Percentiles rank a stretch among this genome's conserved stretches.
These are phyloP conservation scores for Rubia peregrina DNA, from an alignment of 305 asterid genomes.

Conservation along the genomic window DNA sequence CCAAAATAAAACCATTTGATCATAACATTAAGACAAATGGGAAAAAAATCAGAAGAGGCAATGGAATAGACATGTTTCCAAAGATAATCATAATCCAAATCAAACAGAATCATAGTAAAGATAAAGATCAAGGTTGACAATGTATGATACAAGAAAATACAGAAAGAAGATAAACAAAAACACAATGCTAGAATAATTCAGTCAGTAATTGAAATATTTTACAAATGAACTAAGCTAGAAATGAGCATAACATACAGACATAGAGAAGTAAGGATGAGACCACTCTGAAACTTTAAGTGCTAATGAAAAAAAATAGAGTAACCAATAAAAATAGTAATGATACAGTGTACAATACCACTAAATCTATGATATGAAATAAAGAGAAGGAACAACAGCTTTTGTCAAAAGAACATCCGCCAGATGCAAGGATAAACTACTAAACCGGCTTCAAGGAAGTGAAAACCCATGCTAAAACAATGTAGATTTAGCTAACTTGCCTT, in stretches of 20 bases:
- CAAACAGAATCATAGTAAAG: background rate
- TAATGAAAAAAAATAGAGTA: too few species aligned
- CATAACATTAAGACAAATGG: background rate
- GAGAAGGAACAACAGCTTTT: too few species aligned
- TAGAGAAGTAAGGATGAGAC: too few species aligned
- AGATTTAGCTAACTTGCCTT: too few species aligned
- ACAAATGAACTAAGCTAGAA: too few species aligned
- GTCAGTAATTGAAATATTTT: too few species aligned
- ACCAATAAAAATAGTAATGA: too few species aligned
- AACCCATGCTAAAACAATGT: background rate
- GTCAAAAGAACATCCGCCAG: background rate
- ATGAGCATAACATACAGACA: too few species aligned
- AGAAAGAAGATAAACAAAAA: background rate
- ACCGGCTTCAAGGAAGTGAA: background rate
- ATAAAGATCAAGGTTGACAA: background rate
- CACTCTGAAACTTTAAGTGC: too few species aligned
- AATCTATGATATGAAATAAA: too few species aligned
- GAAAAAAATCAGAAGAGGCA: background rate
- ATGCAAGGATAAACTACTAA: constrained; percentile 1
- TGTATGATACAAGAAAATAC: background rate
- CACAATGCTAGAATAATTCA: background rate
- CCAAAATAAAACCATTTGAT: background rate
- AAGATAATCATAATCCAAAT: background rate
- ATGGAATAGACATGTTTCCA: background rate
- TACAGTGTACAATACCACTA: too few species aligned